These are phyloP conservation scores for Casaregolazyma lundiana DNA, from an alignment of 1,139 yeast species.

Conservation along the genomic window DNA sequence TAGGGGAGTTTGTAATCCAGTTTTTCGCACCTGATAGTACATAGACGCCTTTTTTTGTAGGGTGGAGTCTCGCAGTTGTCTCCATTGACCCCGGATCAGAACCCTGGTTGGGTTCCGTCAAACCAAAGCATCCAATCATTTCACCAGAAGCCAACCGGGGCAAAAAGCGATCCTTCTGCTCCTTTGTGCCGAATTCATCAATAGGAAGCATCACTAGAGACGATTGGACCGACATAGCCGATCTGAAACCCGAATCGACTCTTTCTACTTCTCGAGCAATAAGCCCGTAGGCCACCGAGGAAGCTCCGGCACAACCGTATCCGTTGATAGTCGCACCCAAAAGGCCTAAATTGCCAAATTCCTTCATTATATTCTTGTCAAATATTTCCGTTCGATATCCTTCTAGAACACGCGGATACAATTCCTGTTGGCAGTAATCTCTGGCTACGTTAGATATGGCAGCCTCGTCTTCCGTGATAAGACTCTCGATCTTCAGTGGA, in stretches of 20 bases:
- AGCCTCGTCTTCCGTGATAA: conserved; percentile 39
- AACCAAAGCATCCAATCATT: conserved; percentile 42
- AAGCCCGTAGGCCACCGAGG: conserved; percentile 41
- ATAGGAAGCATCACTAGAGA: conserved; percentile 44
- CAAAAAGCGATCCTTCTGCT: conserved; percentile 39
- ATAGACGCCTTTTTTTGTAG: conserved; percentile 40
- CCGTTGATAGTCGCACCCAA: conserved; percentile 41
- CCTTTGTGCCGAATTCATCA: conserved; percentile 38
- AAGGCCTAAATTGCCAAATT: conserved; percentile 42
- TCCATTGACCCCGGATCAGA: conserved; percentile 45
- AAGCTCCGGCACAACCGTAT: conserved; percentile 42
- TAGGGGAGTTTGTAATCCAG: conserved; percentile 46
- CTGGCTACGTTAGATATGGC: conserved; percentile 39
- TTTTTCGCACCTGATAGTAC: conserved; percentile 40
- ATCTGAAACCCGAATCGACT: conserved; percentile 42
- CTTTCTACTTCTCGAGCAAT: conserved; percentile 43
- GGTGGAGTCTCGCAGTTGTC: conserved; percentile 39
- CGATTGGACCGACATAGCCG: conserved; percentile 45
- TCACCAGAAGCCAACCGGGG: conserved; percentile 42
- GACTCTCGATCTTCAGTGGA: conserved; percentile 35
- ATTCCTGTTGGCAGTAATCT: conserved; percentile 37
- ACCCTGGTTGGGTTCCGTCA: conserved; percentile 45
- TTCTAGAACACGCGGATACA: conserved; percentile 40
- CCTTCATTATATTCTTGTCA: conserved; percentile 35
- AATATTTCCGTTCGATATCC: conserved; percentile 40